Evolutionary conservation across 306 rosid species (phyloP), one percentile per base, ranked within the genome.

Genomic region (Malus sylvestris): DNA sequence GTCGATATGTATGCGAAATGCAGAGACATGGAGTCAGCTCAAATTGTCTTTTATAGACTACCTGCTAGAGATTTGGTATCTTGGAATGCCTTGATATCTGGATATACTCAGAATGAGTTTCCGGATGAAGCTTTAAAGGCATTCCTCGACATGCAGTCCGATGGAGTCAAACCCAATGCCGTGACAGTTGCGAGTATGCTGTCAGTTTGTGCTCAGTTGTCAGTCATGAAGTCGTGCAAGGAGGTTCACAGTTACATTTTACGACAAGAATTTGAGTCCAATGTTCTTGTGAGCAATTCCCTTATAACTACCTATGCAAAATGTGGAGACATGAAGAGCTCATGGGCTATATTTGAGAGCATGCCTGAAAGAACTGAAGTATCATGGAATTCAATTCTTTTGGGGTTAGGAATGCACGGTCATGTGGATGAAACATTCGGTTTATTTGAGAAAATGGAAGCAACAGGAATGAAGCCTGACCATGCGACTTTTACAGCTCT

Each of bases 1-100:
- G 83, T 81, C 71, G 88, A 78, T 85, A 45, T 81, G 75, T 78
- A 85, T 78, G 85, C 81, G 5, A 85, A 81, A 76, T 75, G 83
- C 71, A 58, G 55, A 71, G 88, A 81, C 29, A 62, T 75, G 0
- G 81, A 75, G 53, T 70, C 85, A 13, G 78, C 83, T 71, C 30
- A 81, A 67, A 78, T 70, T 25, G 76, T 78, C 51, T 81, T 85
- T 30, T 5, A 58, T 32, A 65, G 81, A 45, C 68, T 81, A 52
- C 38, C 59, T 4, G 27, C 61, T 27, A 77, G 79, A 57, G 88
- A 85, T 75, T 59, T 78, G 40, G 35, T 85, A 35, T 70, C 71
- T 7, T 85, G 85, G 88, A 85, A 81, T 72, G 82, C 88, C 44
- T 38, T 85, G 61, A 81, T 81, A 78, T 75, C 75, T 13, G 79